Percentiles rank a stretch among this genome's conserved stretches.
phyloP scores from a whole-genome alignment of 208 protist species.

The Leishmania gerbilli region DNA sequence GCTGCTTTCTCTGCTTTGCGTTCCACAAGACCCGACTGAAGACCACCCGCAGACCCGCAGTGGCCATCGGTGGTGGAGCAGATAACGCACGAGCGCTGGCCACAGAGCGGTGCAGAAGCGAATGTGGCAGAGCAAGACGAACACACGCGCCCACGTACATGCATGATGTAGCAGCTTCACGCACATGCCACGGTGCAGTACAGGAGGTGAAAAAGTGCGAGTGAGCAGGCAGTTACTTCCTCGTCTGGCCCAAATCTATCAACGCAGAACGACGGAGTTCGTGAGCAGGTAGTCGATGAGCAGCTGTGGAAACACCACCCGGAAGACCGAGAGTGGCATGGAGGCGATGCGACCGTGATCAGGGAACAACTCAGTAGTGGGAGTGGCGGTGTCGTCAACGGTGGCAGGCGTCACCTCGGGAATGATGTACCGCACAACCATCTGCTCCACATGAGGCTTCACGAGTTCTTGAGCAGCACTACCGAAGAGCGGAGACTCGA shows the following conservation, averaged over 20 bases:
- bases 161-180: neutral
- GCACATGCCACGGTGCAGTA: neutral
- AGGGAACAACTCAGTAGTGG: neutral
- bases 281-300: conserved; percentile 79
- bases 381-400: neutral
- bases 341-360: conserved; percentile 18
- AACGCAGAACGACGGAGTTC: conserved; percentile 61
- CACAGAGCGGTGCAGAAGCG: neutral
- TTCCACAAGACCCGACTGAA: neutral
- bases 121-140: neutral
- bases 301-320: conserved; percentile 68
- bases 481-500: conserved; percentile 20
- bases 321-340: conserved; percentile 84
- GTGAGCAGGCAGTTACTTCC: neutral
- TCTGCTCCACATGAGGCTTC: conserved; percentile 45
- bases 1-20: neutral
- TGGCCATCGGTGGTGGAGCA: neutral
- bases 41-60: neutral
- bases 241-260: neutral
- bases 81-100: neutral
- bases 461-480: conserved; percentile 36
- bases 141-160: neutral
- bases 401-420: conserved; percentile 1
- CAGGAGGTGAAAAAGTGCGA: neutral
- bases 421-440: conserved; percentile 68